Conservation (phyloP, 805 yeast genomes). For the Danielozyma ontarioensis region DNA sequence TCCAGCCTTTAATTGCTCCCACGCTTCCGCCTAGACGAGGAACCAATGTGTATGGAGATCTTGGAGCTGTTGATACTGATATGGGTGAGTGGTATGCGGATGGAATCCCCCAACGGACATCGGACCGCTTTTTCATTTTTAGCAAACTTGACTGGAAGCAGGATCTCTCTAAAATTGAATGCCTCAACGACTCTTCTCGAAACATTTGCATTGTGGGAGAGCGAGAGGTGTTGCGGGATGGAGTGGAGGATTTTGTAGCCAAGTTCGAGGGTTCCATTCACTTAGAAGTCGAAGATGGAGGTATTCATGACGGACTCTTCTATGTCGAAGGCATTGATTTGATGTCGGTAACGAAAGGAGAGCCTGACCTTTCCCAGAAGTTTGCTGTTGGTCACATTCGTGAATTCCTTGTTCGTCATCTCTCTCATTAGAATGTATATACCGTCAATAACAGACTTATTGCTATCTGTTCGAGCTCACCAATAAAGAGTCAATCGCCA, state of each 20-base stretch:
- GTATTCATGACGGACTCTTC: conserved; percentile 29
- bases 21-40: conserved; percentile 17
- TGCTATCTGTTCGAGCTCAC: too few relatives aligned
- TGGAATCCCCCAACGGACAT: conserved; percentile 4
- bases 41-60: conserved; percentile 22
- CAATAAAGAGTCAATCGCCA: too few relatives aligned
- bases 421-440: not conserved
- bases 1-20: conserved; percentile 23
- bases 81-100: conserved; percentile 32
- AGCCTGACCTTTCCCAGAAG: conserved; percentile 18
- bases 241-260: conserved; percentile 21
- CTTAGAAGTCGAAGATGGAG: conserved; percentile 23
- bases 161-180: conserved; percentile 22
- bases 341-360: conserved; percentile 14
- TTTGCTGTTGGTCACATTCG: conserved; percentile 11
- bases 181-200: conserved; percentile 15
- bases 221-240: conserved; percentile 26
- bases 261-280: conserved; percentile 15
- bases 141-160: conserved; percentile 16
- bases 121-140: conserved; percentile 16
- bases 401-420: conserved; percentile 8
- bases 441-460: too few relatives aligned
- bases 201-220: conserved; percentile 26
- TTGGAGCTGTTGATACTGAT: conserved; percentile 20
- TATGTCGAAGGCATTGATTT: conserved; percentile 32